A percentile compares a stretch with the other conserved stretches of the same genome.
phyloP scores from a whole-genome alignment of 495 filamentous ascomycete genomes.

The Patellaria atrata region DNA sequence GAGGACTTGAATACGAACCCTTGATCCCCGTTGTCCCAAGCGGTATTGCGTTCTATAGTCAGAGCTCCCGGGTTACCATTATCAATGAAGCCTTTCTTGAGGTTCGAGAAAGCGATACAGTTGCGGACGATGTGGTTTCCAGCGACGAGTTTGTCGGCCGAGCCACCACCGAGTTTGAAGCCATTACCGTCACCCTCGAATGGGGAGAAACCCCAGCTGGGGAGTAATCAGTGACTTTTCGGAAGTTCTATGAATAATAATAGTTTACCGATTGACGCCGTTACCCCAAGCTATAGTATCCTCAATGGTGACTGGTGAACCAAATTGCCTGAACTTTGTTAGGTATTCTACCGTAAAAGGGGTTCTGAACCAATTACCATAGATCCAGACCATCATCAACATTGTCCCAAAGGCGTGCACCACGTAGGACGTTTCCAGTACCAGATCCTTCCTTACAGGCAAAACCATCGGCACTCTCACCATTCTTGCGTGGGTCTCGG shows the following conservation, averaged over 20 bases:
- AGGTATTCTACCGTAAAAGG: neutral
- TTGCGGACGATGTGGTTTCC: slow-evolving; percentile 23
- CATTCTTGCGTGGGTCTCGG: slow-evolving; percentile 24
- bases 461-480: slow-evolving; percentile 23
- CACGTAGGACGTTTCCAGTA: slow-evolving; percentile 18
- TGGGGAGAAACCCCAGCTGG: slow-evolving; percentile 21
- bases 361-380: slow-evolving; percentile 11
- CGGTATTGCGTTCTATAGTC: slow-evolving; percentile 18
- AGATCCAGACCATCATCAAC: slow-evolving; percentile 25
- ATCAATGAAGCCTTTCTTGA: slow-evolving; percentile 21
- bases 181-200: slow-evolving; percentile 24
- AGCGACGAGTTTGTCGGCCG: slow-evolving; percentile 12
- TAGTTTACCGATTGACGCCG: slow-evolving; percentile 24
- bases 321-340: slow-evolving; percentile 13
- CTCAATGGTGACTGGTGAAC: slow-evolving; percentile 21
- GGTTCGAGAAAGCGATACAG: slow-evolving; percentile 21
- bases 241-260: no score
- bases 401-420: slow-evolving; percentile 23
- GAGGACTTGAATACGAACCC: slow-evolving; percentile 20
- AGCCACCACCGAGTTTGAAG: slow-evolving; percentile 23
- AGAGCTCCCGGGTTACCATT: slow-evolving; percentile 19
- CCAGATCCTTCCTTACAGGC: slow-evolving; percentile 22
- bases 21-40: slow-evolving; percentile 20
- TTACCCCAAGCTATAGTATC: slow-evolving; percentile 25
- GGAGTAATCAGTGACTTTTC: no score